These are phyloP conservation scores for Farysia itapuensis DNA, from an alignment of 1,284 basidiomycete species.

Conservation along the genomic window DNA sequence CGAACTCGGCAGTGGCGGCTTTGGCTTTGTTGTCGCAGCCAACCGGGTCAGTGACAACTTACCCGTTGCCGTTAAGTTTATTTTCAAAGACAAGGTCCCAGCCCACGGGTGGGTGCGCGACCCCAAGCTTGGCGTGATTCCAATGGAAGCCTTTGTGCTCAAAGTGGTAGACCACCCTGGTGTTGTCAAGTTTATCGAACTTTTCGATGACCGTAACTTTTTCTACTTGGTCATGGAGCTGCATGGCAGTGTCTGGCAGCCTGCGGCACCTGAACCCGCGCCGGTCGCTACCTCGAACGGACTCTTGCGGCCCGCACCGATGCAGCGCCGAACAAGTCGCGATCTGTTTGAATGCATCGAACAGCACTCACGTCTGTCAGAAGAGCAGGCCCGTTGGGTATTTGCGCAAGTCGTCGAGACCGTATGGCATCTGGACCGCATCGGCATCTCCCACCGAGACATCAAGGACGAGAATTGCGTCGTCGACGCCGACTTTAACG, in stretches of 20 bases:
- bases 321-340: slow-evolving; percentile 75
- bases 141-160: slow-evolving; percentile 78
- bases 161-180: slow-evolving; percentile 74
- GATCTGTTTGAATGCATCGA: slow-evolving; percentile 94
- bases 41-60: slow-evolving; percentile 62
- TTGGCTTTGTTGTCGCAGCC: slow-evolving; percentile 74
- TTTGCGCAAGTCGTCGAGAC: slow-evolving; percentile 85
- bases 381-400: slow-evolving; percentile 76
- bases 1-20: slow-evolving; percentile 85
- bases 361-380: slow-evolving; percentile 77
- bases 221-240: slow-evolving; percentile 91
- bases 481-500: slow-evolving; percentile 68
- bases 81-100: slow-evolving; percentile 80
- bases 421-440: slow-evolving; percentile 73
- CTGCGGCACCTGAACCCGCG: slow-evolving; percentile 14
- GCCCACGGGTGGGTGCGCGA: slow-evolving; percentile 77
- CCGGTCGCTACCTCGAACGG: slow-evolving; percentile 2
- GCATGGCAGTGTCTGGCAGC: slow-evolving; percentile 80
- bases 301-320: slow-evolving; percentile 53
- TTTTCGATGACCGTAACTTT: slow-evolving; percentile 79
- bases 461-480: slow-evolving; percentile 90
- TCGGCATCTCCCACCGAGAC: slow-evolving; percentile 83
- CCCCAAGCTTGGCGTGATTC: slow-evolving; percentile 63
- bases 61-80: slow-evolving; percentile 90
- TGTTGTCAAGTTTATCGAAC: slow-evolving; percentile 77